phyloP scores from a whole-genome alignment of 1,139 yeast genomes.

The Kluyveromyces sp. region DNA sequence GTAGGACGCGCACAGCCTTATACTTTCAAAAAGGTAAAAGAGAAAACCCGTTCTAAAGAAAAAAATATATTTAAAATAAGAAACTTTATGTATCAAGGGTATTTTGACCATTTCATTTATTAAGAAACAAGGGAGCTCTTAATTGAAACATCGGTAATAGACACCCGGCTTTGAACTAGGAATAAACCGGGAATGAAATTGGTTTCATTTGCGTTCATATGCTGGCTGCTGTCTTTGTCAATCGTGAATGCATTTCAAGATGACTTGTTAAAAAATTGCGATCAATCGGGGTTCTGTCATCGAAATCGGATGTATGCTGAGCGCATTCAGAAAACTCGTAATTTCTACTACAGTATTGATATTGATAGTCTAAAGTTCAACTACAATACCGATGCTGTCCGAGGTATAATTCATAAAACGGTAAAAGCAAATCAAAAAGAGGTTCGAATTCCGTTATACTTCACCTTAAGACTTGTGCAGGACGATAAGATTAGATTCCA shows the following conservation, averaged over 20 bases:
- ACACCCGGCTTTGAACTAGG: not conserved
- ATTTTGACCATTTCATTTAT: no score
- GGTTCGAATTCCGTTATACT: conserved; percentile 38
- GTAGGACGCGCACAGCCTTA: no score
- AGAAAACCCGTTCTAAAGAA: no score
- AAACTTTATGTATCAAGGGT: no score
- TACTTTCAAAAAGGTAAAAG: no score
- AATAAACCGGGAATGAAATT: not conserved
- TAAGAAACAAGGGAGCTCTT: no score
- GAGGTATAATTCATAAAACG: conserved; percentile 19
- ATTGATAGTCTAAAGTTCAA: conserved; percentile 32
- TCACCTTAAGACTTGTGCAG: conserved; percentile 49
- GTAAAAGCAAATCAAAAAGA: conserved; percentile 15
- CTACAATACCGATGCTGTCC: conserved; percentile 16
- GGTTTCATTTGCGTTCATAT: not conserved
- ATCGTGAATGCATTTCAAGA: conserved; percentile 20
- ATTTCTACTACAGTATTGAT: conserved; percentile 50
- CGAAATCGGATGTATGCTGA: conserved; percentile 70
- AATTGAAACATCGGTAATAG: no score
- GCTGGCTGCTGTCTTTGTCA: not conserved
- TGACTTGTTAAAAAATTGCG: conserved; percentile 66
- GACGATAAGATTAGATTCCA: conserved; percentile 47
- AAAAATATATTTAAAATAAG: no score
- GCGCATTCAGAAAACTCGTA: conserved; percentile 33
- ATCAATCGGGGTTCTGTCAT: conserved; percentile 75